These are phyloP conservation scores for Tillandsia fasciculata DNA, from an alignment of 176 grass and related monocot genomes.

Conservation along the genomic window DNA sequence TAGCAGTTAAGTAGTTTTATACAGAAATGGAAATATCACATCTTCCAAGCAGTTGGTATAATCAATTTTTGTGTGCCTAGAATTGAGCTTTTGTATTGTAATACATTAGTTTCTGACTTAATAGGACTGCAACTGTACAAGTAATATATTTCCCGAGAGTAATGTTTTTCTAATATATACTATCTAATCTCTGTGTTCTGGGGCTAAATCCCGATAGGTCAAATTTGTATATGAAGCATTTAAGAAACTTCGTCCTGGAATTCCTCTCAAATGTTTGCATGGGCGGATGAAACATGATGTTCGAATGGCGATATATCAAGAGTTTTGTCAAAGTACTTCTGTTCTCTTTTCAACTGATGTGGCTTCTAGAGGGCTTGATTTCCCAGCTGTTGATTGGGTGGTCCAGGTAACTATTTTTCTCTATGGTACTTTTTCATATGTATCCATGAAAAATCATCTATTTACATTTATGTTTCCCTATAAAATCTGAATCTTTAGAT, in stretches of 20 bases:
- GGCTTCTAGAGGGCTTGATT: conserved; percentile 71
- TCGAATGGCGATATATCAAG: conserved; percentile 50
- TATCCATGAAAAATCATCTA: not conserved
- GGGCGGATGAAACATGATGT: conserved; percentile 57
- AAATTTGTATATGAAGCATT: conserved; percentile 89
- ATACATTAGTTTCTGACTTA: not conserved
- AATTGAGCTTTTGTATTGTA: not conserved
- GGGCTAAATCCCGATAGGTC: conserved; percentile 34
- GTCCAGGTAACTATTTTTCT: conserved; percentile 49
- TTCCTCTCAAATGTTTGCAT: conserved; percentile 89
- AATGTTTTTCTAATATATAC: not conserved
- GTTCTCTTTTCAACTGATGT: conserved; percentile 95
- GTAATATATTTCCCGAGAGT: not conserved
- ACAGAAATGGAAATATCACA: not conserved
- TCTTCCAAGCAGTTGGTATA: not conserved
- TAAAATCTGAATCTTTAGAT: too few relatives aligned
- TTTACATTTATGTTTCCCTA: too few relatives aligned
- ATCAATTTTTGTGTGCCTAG: not conserved
- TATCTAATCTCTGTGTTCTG: conserved; percentile 7
- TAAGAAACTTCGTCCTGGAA: conserved; percentile 89
- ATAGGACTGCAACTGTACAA: not conserved
- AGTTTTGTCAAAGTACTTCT: conserved; percentile 56
- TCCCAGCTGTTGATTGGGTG: conserved; percentile 87
- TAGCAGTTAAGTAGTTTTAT: not conserved
- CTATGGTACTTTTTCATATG: too few relatives aligned